Evolutionary conservation across 257 asterid species (phyloP), one percentile per base, ranked within the genome.

Genomic region (Ligustrum vulgare): DNA sequence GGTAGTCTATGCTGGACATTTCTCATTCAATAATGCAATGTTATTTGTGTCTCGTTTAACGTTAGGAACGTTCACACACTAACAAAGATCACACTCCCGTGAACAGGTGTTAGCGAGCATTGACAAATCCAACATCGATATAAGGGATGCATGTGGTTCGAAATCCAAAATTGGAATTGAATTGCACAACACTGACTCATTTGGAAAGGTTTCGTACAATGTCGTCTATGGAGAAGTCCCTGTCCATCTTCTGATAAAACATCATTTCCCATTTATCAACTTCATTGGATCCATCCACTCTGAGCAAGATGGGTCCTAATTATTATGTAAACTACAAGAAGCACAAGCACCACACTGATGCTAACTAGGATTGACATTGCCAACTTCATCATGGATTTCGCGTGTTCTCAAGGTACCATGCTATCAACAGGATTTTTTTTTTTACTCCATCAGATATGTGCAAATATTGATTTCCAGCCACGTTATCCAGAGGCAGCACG

Each of bases 331-430:
- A 86, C 76, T 23, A 91, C 97, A 2, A 93, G 88, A 11, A 94
- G 87, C 65, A 91, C 87, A 45, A 94, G 91, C 7, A 92, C 86
- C 8, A 81, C 91, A 51, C 99, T 93, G 23, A 86, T 82, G 72
- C 97, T 88, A 35, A 94, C 89, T 0, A 94, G 94, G 75, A 94
- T 87, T 20, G 96, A 87, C 98, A 93, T 94, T 35, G 97, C 96
- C 31, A 94, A 76, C 87, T 88, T 94, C 96, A 89, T 86, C 20
- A 84, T 79, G 49, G 91, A 72, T 43, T 82, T 82, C 13, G 91
- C 75, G 11, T 65, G 89, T 58, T 87, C 84, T 2, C 75, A 49
- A 16, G 84, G 82, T 18, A 56, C 79, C 80, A 84, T 67, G 15
- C 86, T 69, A 28, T 78, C 89, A 9, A 86, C 88, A 15, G 92